Evolutionary conservation across 106 monocot genomes (phyloP), one percentile per base, ranked within the genome.

Genomic region (Triglochin maritima): DNA sequence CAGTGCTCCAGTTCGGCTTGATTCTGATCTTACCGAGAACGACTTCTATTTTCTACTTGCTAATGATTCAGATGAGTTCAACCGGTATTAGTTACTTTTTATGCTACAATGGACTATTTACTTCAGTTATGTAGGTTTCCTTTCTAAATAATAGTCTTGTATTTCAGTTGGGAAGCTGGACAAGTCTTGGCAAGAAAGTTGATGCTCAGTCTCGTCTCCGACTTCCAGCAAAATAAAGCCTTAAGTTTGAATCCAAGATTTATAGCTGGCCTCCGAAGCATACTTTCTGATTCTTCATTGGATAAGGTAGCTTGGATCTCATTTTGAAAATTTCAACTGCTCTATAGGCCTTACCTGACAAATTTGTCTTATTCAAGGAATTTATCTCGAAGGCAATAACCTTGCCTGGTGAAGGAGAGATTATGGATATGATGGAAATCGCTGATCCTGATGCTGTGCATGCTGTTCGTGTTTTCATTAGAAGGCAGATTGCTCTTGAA

Each of bases 21-120:
- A 91, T 66, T 84, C 91, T 73, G 96, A 98, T 82, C 91, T 98
- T 65, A 79, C 75, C 55, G 96, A 98, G 45, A 74, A 62, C 60
- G 96, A 98, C 69, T 77, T 86, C 4, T 86, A 84, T 78, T 98
- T 92, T 72, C 74, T 98, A 51, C 88, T 98, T 62, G 88, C 96
- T 72, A 78, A 98, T 79, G 96, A 98, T 71, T 88, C 96, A 14
- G 91, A 98, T 63, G 96, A 88, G 70, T 98, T 98, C 72, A 98
- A 98, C 59, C 83, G 96, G 96, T 86, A 81, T 50, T 7, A 49
- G 10, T 56, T 42, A 53, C 0, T 61, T 52, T 52, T 69, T 57
- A 29, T 29, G 29, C 29, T 29, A 29, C 29, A 29, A 29, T 29
- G 29, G 29, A 29, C 29, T 29, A 29, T 29, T 29, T 29, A 1